Base-by-base conservation (phyloP, 306 rosid genomes). In the Medicago arabica region DNA sequence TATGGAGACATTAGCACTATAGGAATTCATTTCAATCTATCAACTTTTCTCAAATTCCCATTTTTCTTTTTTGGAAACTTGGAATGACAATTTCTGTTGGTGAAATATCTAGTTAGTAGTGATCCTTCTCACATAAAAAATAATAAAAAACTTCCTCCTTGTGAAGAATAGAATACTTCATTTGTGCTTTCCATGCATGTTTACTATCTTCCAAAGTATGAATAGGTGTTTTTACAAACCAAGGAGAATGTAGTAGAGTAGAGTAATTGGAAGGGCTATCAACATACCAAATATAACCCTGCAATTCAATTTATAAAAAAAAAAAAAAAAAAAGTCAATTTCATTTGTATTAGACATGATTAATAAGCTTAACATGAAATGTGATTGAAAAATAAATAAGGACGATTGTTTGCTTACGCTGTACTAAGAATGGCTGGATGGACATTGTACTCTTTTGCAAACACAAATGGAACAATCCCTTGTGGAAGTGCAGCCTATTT, bases 381-480 rank as follows among this genome's bases (percentile, higher is more conserved):
- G 46, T 60, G 34, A 10, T 3, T 50, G 8, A 12, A 28, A 49
- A 76, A 53, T 31, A 15, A 28, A 36, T 23, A 71, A 75, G 12
- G 14, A 44, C 12, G 54, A 21, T 14, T 44, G 10, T 39, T 15
- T 74, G 80, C 94, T 85, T 71, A 93, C 98, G 60, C 96, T 10
- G 98, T 93, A 81, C 96, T 93, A 2, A 93, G 98, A 84, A 93
- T 91, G 19, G 98, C 88, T 9, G 98, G 98, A 80, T 93, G 98
- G 18, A 91, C 91, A 71, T 93, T 93, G 89, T 93, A 93, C 82
- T 93, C 98, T 81, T 91, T 93, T 16, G 98, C 97, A 85, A 93
- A 93, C 72, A 93, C 98, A 62, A 93, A 93, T 1, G 98, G 97
- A 75, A 93, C 98, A 67, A 93, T 88, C 34, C 98, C 98, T 85